Evolutionary conservation across 345 rosid genomes (phyloP).

Genomic region (Eucalyptus sp.): DNA sequence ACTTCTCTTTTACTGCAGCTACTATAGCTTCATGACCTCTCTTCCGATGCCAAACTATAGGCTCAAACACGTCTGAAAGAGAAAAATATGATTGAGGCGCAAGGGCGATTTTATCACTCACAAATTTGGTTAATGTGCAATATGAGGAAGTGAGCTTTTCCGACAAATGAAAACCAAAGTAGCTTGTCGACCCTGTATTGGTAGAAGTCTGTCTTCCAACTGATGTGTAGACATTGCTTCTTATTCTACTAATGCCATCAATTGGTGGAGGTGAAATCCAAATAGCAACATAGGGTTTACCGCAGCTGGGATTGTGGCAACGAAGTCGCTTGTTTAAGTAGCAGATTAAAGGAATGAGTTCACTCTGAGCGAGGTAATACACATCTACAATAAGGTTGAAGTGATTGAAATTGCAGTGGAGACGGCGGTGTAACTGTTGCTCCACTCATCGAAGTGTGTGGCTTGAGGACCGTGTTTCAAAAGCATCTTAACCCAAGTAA

Average conservation of each 20-base stretch:
- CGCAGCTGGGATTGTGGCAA: not conserved
- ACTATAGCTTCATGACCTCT: not conserved
- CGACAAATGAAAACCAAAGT: not conserved
- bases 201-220: not conserved
- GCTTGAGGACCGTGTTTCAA: constrained; percentile 36
- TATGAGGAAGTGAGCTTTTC: not conserved
- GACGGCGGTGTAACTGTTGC: constrained; percentile 23
- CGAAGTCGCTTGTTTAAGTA: constrained; percentile 8
- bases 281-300: constrained; percentile 9
- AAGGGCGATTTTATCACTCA: not conserved
- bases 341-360: constrained; percentile 4
- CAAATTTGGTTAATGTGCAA: not conserved
- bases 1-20: not conserved
- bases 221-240: not conserved
- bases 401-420: constrained; percentile 29
- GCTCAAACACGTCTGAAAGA: not conserved
- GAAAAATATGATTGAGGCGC: not conserved
- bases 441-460: constrained; percentile 38
- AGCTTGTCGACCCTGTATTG: not conserved
- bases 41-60: not conserved
- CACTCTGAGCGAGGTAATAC: constrained; percentile 27
- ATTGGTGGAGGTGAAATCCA: constrained; percentile 14
- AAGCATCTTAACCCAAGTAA: constrained; percentile 2
- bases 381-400: constrained; percentile 44
- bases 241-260: not conserved